Evolutionary conservation across 2,329 filamentous ascomycete genomes (phyloP), one percentile per base, ranked within the genome.

Genomic region (Cladosporium sp.): DNA sequence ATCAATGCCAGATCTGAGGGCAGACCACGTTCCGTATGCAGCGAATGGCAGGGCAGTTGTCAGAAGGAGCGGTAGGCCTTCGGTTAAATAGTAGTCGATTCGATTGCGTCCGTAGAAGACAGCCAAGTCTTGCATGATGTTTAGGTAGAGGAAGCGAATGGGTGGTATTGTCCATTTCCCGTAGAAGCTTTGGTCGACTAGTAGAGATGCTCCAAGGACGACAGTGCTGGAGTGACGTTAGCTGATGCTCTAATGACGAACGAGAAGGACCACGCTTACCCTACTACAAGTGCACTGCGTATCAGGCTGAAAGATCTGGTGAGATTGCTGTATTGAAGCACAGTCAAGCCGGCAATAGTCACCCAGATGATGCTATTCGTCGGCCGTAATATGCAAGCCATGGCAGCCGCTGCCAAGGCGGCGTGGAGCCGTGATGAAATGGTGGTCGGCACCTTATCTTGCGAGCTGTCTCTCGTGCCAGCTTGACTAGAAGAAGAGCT

Each of bases 51-150:
- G 81, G 50, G 88, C 88, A 1, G 92, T 93, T 10, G 90, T 97
- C 35, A 95, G 88, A 5, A 97, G 86, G 0, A 98, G 84, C 1
- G 95, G 94, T 29, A 97, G 84, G 5, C 93, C 95, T 79, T 99
- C 93, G 0, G 91, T 90, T 33, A 96, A 79, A 77, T 97, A 99
- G 80, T 98, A 99, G 78, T 97, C 93, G 85, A 90, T 90, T 68
- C 92, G 88, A 78, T 96, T 98, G 57, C 83, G 86, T 26, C 95
- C 95, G 76, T 99, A 99, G 78, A 98, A 98, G 57, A 94, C 87
- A 29, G 95, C 92, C 6, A 99, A 84, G 8, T 91, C 91, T 77
- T 96, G 90, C 23, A 89, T 87, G 64, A 99, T 84, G 79, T 99
- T 99, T 83, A 97, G 94, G 75, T 94, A 87, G 66, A 98, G 84